Percentiles rank a stretch among this genome's conserved stretches.
These are phyloP conservation scores for Kodamaea restingae DNA, from an alignment of 805 yeast genomes.

Conservation along the genomic window DNA sequence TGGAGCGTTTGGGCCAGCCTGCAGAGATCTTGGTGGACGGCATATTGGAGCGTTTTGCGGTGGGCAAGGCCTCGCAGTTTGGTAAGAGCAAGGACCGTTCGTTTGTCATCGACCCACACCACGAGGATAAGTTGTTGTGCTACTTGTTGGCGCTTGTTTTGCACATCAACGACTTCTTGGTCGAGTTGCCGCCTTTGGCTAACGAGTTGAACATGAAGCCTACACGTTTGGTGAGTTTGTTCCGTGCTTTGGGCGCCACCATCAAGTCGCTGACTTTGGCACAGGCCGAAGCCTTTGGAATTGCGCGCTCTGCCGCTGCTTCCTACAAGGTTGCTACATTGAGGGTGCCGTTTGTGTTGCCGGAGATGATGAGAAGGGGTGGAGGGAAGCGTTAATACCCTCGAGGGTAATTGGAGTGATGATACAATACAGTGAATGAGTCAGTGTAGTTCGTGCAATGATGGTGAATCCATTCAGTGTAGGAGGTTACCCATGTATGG, in stretches of 20 bases:
- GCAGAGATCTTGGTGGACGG: constrained; percentile 72
- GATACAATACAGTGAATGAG: neutral
- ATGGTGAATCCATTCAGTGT: no score
- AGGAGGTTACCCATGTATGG: no score
- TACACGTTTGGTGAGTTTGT: constrained; percentile 59
- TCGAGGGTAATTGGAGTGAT: no score
- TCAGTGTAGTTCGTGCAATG: no score
- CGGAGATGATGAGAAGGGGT: constrained; percentile 72
- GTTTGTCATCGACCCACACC: constrained; percentile 80
- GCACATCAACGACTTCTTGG: constrained; percentile 69
- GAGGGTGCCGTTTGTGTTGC: constrained; percentile 85
- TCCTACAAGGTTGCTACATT: constrained; percentile 77
- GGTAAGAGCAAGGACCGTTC: constrained; percentile 75
- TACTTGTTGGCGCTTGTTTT: constrained; percentile 67
- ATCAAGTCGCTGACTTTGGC: constrained; percentile 67
- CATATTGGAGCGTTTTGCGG: constrained; percentile 67
- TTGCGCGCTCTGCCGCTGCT: constrained; percentile 55
- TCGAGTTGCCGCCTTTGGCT: constrained; percentile 78
- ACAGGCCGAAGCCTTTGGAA: constrained; percentile 71
- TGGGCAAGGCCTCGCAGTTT: constrained; percentile 55
- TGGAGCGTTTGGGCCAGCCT: constrained; percentile 63
- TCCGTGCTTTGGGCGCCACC: constrained; percentile 77
- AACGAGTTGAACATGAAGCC: constrained; percentile 81
- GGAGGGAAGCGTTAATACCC: constrained; percentile 8
- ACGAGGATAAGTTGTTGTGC: constrained; percentile 83